Evolutionary conservation across 2,329 filamentous ascomycete species (phyloP), one percentile per base, ranked within the genome.

Genomic region (Talaromyces piceae): DNA sequence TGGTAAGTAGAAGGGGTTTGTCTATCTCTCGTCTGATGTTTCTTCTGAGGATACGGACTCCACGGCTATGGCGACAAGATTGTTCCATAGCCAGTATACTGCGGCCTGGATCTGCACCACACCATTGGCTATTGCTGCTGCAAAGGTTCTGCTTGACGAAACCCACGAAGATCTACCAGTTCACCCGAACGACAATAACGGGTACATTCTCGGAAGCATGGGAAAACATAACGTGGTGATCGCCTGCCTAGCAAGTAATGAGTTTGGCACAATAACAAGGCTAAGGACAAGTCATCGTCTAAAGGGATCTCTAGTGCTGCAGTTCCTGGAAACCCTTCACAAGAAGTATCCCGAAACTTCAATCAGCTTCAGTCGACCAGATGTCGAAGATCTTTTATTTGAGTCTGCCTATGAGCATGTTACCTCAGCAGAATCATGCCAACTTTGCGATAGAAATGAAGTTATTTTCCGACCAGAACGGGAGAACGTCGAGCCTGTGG

Each of bases 111-210:
- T 49, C 30, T 27, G 28, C 23, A 23, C 47, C 3, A 5, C 41
- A 9, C 47, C 47, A 5, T n/a, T 49, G 4, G 47, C 41, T 12
- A 3, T 49, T 2, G 47, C 47, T n/a, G 47, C 47, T 6, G 47
- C 47, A 41, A 41, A 22, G 23, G 33, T 23, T 7, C 3, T 49
- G 44, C 49, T 56, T 11, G 59, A 63, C 41, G 55, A 60, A 48
- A 28, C 18, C 23, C 43, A 45, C 20, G 33, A 37, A 37, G 33
- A 20, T 9, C 6, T 37, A 2, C 22, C 43, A 2, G 9, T 45
- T 6, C 43, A 18, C 13, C 43, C 25, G 9, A 18, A 45, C n/a
- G 43, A 45, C 25, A 23, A 30, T 28, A 45, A 45, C 12, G 23
- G n/a, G 18, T 39, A 49, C 13, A 43, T n/a, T 20, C 33, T 49